Evolutionary conservation across 495 filamentous ascomycete species (phyloP).

Genomic region (Podospora pseudocomata): DNA sequence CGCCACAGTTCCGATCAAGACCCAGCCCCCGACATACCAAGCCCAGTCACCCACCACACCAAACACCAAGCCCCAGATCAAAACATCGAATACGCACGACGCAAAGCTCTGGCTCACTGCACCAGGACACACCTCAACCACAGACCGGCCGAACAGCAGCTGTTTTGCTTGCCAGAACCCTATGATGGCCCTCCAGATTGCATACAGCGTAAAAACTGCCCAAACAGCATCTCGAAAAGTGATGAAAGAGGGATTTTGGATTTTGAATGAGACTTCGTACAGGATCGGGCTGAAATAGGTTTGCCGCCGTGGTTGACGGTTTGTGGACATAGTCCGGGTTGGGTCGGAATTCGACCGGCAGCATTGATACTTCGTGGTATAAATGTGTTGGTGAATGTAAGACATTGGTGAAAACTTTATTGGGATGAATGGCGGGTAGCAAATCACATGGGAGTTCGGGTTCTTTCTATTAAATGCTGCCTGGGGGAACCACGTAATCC

Average conservation of each 20-base stretch:
- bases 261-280: slow-evolving; percentile 5
- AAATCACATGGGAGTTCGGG: too few species aligned
- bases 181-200: not conserved
- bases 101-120: not conserved
- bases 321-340: not conserved
- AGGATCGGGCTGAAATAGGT: not conserved
- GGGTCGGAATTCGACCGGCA: not conserved
- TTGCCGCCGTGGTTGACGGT: not conserved
- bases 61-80: not conserved
- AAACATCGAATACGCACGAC: not conserved
- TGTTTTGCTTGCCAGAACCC: not conserved
- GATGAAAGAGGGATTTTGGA: not conserved
- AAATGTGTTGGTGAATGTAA: not conserved
- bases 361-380: not conserved
- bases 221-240: not conserved
- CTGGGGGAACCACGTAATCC: too few species aligned
- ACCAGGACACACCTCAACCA: not conserved
- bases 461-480: too few species aligned
- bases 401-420: not conserved
- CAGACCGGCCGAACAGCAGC: not conserved
- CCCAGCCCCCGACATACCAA: not conserved
- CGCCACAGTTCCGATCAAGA: not conserved
- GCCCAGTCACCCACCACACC: not conserved
- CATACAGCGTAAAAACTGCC: not conserved
- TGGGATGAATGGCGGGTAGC: too few species aligned